Evolutionary conservation across 2,329 filamentous ascomycete genomes (phyloP).

Genomic region (Xylaria multiplex): DNA sequence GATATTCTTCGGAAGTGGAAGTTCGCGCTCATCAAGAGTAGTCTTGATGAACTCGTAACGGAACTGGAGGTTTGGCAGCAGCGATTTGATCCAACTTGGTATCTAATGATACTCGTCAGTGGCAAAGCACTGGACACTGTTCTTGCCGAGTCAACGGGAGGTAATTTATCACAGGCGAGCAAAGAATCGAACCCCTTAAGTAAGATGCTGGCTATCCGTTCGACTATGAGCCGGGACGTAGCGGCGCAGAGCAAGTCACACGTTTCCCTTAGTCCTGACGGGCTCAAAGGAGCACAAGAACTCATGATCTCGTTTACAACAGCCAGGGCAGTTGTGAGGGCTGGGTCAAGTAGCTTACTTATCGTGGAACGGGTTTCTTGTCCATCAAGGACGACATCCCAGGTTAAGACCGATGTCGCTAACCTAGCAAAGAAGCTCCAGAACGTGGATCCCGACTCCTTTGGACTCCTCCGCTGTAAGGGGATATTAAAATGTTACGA

Average conservation of each 20-base stretch:
- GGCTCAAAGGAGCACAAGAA: constrained; percentile 17
- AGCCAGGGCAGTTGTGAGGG: constrained; percentile 4
- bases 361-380: constrained; percentile 23
- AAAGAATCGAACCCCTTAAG: constrained; percentile 4
- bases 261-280: constrained; percentile 13
- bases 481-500: constrained; percentile 23
- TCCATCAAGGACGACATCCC: constrained; percentile 4
- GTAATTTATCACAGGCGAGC: not conserved
- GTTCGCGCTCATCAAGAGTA: constrained; percentile 24
- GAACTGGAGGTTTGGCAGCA: constrained; percentile 26
- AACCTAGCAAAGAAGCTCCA: constrained; percentile 24
- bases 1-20: constrained; percentile 24
- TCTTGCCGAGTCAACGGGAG: constrained; percentile 1
- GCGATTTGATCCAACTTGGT: constrained; percentile 28
- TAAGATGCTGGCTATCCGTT: constrained; percentile 22
- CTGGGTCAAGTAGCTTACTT: constrained; percentile 11
- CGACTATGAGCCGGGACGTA: constrained; percentile 2
- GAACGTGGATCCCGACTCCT: constrained; percentile 20
- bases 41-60: constrained; percentile 23
- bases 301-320: constrained; percentile 4
- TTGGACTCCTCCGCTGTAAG: constrained; percentile 25
- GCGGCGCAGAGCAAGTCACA: not conserved
- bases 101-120: constrained; percentile 26
- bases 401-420: constrained; percentile 21
- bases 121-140: constrained; percentile 19